These are phyloP conservation scores for Eutrema salsugineum DNA, from an alignment of 441 rosid species.

Conservation along the genomic window DNA sequence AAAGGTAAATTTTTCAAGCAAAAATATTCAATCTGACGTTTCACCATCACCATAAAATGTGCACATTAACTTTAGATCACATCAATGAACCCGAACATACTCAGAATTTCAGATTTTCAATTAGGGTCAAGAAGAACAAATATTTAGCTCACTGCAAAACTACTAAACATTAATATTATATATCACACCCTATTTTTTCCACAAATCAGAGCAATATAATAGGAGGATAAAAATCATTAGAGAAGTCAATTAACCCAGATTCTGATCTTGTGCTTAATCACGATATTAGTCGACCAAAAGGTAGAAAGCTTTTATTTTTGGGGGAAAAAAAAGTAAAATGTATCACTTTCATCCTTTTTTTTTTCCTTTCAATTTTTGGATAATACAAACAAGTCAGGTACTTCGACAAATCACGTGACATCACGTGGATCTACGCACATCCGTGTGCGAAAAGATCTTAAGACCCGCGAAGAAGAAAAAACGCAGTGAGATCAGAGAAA, in stretches of 20 bases:
- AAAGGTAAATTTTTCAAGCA: background rate
- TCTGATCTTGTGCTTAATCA: background rate
- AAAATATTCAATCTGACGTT: conserved; percentile 2
- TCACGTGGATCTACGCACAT: conserved; percentile 30
- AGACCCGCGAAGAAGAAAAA: conserved; percentile 17
- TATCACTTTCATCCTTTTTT: background rate
- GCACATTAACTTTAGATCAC: background rate
- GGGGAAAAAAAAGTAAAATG: background rate
- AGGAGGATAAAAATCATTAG: background rate
- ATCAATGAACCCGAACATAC: background rate
- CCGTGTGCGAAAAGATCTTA: background rate
- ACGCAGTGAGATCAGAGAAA: conserved; percentile 4
- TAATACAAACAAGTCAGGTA: background rate
- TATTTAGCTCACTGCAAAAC: background rate
- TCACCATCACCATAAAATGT: conserved; percentile 3
- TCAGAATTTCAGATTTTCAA: background rate
- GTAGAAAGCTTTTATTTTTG: background rate
- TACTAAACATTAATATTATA: background rate
- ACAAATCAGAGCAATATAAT: background rate
- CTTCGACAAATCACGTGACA: conserved; percentile 25
- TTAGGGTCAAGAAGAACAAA: background rate
- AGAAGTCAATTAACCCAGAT: background rate
- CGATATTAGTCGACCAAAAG: background rate
- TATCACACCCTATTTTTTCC: background rate
- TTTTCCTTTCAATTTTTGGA: background rate